Evolutionary conservation across 371 early-diverging fungal genomes (phyloP).

Genomic region (Mucor velutinosus): DNA sequence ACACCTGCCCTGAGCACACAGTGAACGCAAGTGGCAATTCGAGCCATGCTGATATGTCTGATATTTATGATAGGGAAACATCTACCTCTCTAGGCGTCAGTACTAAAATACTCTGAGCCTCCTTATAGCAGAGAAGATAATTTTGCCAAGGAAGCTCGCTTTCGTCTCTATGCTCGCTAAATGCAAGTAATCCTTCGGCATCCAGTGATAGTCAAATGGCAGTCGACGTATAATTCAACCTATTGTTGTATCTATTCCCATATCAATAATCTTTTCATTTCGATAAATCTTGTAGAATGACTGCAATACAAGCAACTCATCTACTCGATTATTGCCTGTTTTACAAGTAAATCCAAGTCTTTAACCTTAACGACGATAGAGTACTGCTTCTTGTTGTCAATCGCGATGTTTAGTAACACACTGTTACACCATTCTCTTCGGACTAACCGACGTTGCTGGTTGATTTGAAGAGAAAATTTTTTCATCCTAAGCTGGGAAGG

Average conservation of each 20-base stretch:
- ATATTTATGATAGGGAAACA: too few species aligned
- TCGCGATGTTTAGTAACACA: background rate
- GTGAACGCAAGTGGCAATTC: too few species aligned
- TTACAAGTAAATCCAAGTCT: background rate
- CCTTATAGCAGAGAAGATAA: too few species aligned
- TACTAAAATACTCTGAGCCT: too few species aligned
- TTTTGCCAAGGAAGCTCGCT: too few species aligned
- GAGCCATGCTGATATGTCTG: too few species aligned
- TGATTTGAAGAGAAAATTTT: constrained; percentile 1
- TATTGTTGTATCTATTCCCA: background rate
- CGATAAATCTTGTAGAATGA: too few species aligned
- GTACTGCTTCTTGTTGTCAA: background rate
- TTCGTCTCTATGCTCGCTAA: too few species aligned
- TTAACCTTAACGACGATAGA: background rate
- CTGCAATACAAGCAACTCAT: background rate
- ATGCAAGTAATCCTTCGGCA: too few species aligned
- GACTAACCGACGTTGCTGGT: background rate
- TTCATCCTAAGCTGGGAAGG: background rate
- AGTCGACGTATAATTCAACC: background rate
- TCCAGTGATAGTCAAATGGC: too few species aligned
- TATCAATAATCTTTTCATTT: background rate
- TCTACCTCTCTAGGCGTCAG: too few species aligned
- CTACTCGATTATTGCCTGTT: background rate
- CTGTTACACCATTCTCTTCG: background rate
- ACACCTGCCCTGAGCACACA: too few species aligned